phyloP scores from a whole-genome alignment of 345 rosid species.

The Salix koriyanagi region DNA sequence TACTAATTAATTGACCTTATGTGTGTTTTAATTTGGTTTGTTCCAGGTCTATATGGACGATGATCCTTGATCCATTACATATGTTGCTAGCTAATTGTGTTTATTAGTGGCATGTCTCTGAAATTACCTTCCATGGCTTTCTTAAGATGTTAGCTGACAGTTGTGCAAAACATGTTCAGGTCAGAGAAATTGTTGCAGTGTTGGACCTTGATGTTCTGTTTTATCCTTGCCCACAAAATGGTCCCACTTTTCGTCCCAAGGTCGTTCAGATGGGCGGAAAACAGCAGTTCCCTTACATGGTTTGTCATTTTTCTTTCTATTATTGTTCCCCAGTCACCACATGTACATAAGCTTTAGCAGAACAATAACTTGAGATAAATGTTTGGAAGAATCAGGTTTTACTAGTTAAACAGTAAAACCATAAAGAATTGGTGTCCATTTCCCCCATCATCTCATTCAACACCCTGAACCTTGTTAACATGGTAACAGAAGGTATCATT shows the following conservation, averaged over 20 bases:
- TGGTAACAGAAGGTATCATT: background rate
- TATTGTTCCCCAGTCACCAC: background rate
- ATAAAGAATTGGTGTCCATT: background rate
- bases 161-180: conserved; percentile 39
- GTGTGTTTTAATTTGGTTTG: background rate
- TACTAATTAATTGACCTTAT: background rate
- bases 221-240: conserved; percentile 89
- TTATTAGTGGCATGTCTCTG: background rate
- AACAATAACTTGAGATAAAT: background rate
- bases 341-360: background rate
- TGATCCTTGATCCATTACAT: background rate
- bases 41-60: background rate
- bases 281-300: conserved; percentile 93
- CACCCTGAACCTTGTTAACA: background rate
- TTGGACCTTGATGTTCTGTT: conserved; percentile 88
- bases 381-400: background rate
- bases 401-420: background rate
- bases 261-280: conserved; percentile 83
- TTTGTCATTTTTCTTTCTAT: conserved; percentile 33
- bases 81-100: background rate
- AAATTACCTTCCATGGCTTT: background rate
- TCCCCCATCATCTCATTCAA: background rate
- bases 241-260: conserved; percentile 85
- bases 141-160: conserved; percentile 7
- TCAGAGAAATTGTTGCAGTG: conserved; percentile 82